Percentiles rank a stretch among this genome's conserved stretches.
Evolutionary conservation across 805 yeast genomes (phyloP).

Genomic region (Cyberlindnera xishuangbannaensis): DNA sequence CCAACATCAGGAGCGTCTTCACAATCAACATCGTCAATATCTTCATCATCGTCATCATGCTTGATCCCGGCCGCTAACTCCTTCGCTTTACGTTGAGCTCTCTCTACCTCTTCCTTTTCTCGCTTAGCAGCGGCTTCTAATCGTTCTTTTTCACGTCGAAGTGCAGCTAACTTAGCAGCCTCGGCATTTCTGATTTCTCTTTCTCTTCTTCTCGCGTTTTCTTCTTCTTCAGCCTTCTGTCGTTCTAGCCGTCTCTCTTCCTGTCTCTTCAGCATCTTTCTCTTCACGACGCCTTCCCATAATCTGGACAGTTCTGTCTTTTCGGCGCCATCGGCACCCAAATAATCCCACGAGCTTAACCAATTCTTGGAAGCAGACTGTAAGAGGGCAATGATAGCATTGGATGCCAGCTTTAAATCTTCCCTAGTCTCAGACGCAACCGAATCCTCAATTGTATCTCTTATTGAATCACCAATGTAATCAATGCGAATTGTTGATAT

Average conservation of each 20-base stretch:
- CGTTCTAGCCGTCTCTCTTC: slow-evolving; percentile 13
- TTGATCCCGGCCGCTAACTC: not conserved
- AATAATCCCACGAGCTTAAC: slow-evolving; percentile 19
- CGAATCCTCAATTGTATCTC: slow-evolving; percentile 42
- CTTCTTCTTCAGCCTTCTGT: slow-evolving; percentile 11
- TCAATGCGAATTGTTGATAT: slow-evolving; percentile 52
- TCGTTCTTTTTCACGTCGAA: slow-evolving; percentile 5
- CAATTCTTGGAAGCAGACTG: slow-evolving; percentile 47
- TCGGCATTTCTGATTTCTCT: slow-evolving; percentile 7
- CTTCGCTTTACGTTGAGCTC: not conserved
- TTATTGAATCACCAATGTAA: slow-evolving; percentile 54
- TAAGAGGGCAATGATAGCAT: slow-evolving; percentile 62
- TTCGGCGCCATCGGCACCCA: slow-evolving; percentile 41
- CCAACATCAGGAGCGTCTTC: not conserved
- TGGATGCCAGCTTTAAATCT: slow-evolving; percentile 73
- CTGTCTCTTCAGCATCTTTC: slow-evolving; percentile 11
- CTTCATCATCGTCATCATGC: slow-evolving; percentile 1
- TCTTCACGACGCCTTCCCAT: slow-evolving; percentile 8
- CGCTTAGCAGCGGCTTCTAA: slow-evolving; percentile 1
- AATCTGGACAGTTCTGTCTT: slow-evolving; percentile 23
- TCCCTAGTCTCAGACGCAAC: slow-evolving; percentile 57
- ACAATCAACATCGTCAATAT: slow-evolving; percentile 1
- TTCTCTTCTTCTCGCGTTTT: not conserved
- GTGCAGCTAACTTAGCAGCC: slow-evolving; percentile 4
- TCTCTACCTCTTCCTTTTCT: slow-evolving; percentile 3